These are phyloP conservation scores for Edaphochlamys debaryana DNA, from an alignment of 139 green algal genomes.

Conservation along the genomic window DNA sequence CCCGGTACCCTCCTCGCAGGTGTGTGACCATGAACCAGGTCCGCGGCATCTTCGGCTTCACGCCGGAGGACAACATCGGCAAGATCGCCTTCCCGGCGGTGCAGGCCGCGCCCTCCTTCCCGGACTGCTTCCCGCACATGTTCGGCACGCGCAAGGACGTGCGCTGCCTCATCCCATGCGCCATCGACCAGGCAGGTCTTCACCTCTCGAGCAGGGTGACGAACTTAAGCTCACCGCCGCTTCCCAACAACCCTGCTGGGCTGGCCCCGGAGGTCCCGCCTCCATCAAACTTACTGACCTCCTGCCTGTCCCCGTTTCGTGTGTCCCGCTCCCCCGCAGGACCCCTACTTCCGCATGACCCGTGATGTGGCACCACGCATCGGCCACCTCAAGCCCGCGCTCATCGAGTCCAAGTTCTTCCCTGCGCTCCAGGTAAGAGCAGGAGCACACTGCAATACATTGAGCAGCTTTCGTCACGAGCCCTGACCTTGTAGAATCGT, in stretches of 20 bases:
- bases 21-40: slow-evolving; percentile 95
- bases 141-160: slow-evolving; percentile 89
- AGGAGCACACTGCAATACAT: no score
- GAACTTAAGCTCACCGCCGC: no score
- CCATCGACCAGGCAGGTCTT: slow-evolving; percentile 94
- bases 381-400: slow-evolving; percentile 89
- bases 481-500: no score
- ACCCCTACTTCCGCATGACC: slow-evolving; percentile 97
- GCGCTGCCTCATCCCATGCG: slow-evolving; percentile 97
- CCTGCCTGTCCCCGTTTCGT: no score
- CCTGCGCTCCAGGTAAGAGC: slow-evolving; percentile 83
- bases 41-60: slow-evolving; percentile 82
- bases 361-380: slow-evolving; percentile 90
- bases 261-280: no score
- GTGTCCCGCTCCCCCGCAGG: slow-evolving; percentile 56
- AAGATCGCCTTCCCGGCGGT: slow-evolving; percentile 97
- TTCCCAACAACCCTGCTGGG: no score
- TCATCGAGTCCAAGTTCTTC: slow-evolving; percentile 96
- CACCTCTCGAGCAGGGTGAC: no score
- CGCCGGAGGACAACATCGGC: slow-evolving; percentile 92
- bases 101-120: slow-evolving; percentile 92
- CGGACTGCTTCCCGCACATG: slow-evolving; percentile 96
- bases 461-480: no score
- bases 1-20: slow-evolving; percentile 48
- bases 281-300: no score